These are phyloP conservation scores for Paratinospora sagittata DNA, from an alignment of 164 flowering plant species.

Conservation along the genomic window DNA sequence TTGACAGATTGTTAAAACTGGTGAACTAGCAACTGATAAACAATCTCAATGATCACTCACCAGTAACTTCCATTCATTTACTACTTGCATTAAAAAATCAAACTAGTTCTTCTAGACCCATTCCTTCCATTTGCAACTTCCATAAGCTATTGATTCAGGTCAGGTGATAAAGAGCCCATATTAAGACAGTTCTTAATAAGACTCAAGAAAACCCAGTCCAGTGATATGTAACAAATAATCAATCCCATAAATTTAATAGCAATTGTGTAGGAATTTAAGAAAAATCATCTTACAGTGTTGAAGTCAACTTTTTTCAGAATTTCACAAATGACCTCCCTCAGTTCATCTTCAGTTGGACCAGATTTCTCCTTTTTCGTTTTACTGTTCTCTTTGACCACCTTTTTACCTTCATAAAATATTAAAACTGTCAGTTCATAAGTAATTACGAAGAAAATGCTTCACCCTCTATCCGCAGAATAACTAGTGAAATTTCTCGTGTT, in stretches of 20 bases:
- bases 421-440: slow-evolving; percentile 1
- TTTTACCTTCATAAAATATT: slow-evolving; percentile 22
- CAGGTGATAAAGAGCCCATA: background rate
- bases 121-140: background rate
- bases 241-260: background rate
- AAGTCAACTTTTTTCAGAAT: slow-evolving; percentile 89
- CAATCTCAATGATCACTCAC: background rate
- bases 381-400: slow-evolving; percentile 44
- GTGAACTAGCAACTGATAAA: background rate
- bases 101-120: background rate
- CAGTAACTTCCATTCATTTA: background rate
- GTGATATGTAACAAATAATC: background rate
- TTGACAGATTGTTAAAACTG: background rate
- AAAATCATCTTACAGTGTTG: slow-evolving; percentile 61
- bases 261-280: background rate
- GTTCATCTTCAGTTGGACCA: slow-evolving; percentile 56
- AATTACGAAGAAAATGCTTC: background rate
- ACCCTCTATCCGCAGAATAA: too few species aligned
- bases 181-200: background rate
- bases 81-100: background rate
- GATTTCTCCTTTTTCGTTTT: slow-evolving; percentile 42
- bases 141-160: background rate
- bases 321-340: slow-evolving; percentile 62
- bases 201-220: background rate
- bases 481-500: background rate